Conservation (phyloP, 805 yeast species). For the Kuraishia capsulata region DNA sequence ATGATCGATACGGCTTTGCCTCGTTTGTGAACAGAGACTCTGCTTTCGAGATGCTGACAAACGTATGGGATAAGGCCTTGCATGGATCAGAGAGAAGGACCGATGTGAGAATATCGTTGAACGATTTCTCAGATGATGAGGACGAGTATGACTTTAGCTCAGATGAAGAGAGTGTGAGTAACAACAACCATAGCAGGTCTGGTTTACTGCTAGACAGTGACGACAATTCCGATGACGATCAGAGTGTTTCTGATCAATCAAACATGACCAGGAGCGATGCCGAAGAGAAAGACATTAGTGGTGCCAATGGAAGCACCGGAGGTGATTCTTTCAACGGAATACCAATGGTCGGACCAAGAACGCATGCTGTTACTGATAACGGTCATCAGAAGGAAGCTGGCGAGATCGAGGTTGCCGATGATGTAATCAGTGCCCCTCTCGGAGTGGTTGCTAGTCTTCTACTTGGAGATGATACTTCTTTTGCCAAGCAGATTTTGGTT, state of each 20-base stretch:
- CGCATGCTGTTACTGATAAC: slow-evolving; percentile 24
- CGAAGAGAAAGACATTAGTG: too few relatives aligned
- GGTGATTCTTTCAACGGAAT: slow-evolving; percentile 25
- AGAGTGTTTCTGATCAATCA: neutral
- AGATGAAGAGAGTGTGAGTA: slow-evolving; percentile 7
- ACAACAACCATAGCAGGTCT: neutral
- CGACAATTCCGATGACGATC: slow-evolving; percentile 16
- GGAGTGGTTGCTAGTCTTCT: slow-evolving; percentile 51
- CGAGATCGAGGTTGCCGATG: slow-evolving; percentile 50
- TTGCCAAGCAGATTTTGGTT: slow-evolving; percentile 33
- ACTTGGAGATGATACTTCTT: slow-evolving; percentile 50
- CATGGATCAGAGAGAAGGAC: slow-evolving; percentile 10
- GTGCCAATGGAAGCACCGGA: too few relatives aligned
- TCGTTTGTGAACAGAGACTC: slow-evolving; percentile 54
- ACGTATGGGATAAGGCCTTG: slow-evolving; percentile 48
- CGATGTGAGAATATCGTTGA: slow-evolving; percentile 2
- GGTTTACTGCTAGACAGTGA: neutral
- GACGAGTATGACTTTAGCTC: slow-evolving; percentile 23
- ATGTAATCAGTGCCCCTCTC: slow-evolving; percentile 49
- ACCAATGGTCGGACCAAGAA: slow-evolving; percentile 27
- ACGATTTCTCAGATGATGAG: slow-evolving; percentile 16
- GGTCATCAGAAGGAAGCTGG: slow-evolving; percentile 33
- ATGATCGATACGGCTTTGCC: slow-evolving; percentile 55
- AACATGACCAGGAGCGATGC: slow-evolving; percentile 1
- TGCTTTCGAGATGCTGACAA: slow-evolving; percentile 39